phyloP scores from a whole-genome alignment of 768 basidiomycete species.

The Hericium rajendrae region DNA sequence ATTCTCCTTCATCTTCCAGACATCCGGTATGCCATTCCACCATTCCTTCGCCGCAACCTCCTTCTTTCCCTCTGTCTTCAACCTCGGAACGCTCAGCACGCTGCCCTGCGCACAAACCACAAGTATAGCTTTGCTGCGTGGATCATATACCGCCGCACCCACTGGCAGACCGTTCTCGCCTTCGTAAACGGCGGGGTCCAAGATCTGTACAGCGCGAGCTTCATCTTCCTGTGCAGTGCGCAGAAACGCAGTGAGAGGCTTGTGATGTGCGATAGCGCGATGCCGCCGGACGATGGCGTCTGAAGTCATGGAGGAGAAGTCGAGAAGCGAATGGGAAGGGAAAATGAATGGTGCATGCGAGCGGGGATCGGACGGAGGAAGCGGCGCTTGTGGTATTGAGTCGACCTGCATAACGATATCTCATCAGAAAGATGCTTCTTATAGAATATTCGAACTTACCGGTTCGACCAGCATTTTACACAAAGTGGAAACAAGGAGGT shows the following conservation, averaged over 20 bases:
- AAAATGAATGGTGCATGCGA: conserved; percentile 1
- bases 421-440: neutral
- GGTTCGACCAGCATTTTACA: neutral
- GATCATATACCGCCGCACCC: neutral
- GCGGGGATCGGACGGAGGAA: conserved; percentile 29
- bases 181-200: neutral
- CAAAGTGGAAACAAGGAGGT: neutral
- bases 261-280: conserved; percentile 62
- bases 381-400: neutral
- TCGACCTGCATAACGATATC: conserved; percentile 28
- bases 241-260: conserved; percentile 20
- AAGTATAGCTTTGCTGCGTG: conserved; percentile 22
- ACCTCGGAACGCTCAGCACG: conserved; percentile 38
- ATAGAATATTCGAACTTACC: neutral
- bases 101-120: conserved; percentile 46
- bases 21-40: conserved; percentile 53
- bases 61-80: conserved; percentile 54
- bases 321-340: conserved; percentile 40
- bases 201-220: neutral
- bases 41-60: conserved; percentile 51
- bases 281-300: conserved; percentile 42
- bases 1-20: neutral
- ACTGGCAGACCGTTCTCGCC: neutral
- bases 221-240: conserved; percentile 2
- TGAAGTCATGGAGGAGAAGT: conserved; percentile 52